Base-by-base conservation (phyloP, 805 yeast species). In the Yarrowia osloensis region DNA sequence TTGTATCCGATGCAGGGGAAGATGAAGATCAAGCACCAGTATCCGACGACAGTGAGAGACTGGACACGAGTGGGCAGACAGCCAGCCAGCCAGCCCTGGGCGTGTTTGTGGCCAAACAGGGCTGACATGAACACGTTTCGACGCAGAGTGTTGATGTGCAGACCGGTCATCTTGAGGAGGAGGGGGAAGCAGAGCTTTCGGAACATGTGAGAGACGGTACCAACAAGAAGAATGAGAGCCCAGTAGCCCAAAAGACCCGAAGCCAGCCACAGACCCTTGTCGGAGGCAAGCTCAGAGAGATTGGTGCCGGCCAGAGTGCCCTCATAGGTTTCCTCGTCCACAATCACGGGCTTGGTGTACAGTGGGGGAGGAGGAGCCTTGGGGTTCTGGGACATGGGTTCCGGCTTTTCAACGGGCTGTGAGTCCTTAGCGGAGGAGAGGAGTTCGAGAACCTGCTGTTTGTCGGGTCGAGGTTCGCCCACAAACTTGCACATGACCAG, bases 31-130 rank as follows among this genome's bases (percentile, higher is more conserved):
- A 84, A 67, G 2, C 71, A 67, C n/a, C 73, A 47, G 69, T 76
- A 81, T 1, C 76, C 79, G 7, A 71, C 21, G 15, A 82, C 69
- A 12, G 78, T 75, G 9, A 79, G 49, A 0, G 80, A 70, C 67
- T 81, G 81, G 22, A 77, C 71, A 40, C 84, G 73, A 6, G 83
- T 75, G 3, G 84, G 84, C 1, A 55, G 46, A 28, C 46, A 55
- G 5, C 62, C 62, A 3, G 12, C 80, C 35, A 47, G 44, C 57
- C 55, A 62, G 4, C 39, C 40, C 52, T 59, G 50, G 29, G 65
- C 52, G 31, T 59, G 65, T 4, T 29, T 42, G 40, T 59, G 40
- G 28, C 65, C 65, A 42, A 59, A 59, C 3, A 59, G 28, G 31
- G 65, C 52, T 24, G 65, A 24, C 39, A 59, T 21, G 44, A 52